Evolutionary conservation across 169 alveolate species (phyloP), one percentile per base, ranked within the genome.

Genomic region (Plasmodium blacklocki): DNA sequence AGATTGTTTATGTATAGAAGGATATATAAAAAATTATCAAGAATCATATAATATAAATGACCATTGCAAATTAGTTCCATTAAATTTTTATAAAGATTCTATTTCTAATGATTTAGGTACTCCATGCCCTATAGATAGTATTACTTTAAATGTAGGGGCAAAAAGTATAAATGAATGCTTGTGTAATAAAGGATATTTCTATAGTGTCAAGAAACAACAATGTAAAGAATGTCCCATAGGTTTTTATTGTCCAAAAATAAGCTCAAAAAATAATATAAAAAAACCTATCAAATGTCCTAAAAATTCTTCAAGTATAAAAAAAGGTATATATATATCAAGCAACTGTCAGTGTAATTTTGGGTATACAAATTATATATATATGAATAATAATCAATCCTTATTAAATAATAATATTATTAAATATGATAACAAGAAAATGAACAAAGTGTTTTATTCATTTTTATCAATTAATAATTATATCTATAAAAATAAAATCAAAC

Each of bases 151-250:
- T n/a, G 75, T 89, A 1, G 97, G 96, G 14, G 94, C 94, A 6
- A 87, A 70, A n/a, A 89, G 88, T 14, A 67, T 32, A 23, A 43
- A 64, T 62, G 92, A 76, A 52, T 92, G 96, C 50, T 93, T 93
- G 4, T 94, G 96, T 76, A 49, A 62, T 59, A 80, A 68, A 50
- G 95, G 95, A 1, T 83, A 26, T 73, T 93, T 45, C 60, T 92
- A 89, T 62, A 89, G 78, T 52, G 14, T 14, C 19, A 52, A 29
- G 11, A 21, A 29, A 47, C 18, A 68, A 14, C 52, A 23, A 14
- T 93, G 94, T 67, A 78, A 89, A 68, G 87, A 85, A 15, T 95
- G 97, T 68, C 97, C 96, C 0, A 67, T 74, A n/a, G 97, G 97
- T 0, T 71, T 63, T 23, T 95, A 93, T 72, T 95, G 97, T 29